These are phyloP conservation scores for Cladosporium phlei DNA, from an alignment of 2,329 filamentous ascomycete species.

Conservation along the genomic window DNA sequence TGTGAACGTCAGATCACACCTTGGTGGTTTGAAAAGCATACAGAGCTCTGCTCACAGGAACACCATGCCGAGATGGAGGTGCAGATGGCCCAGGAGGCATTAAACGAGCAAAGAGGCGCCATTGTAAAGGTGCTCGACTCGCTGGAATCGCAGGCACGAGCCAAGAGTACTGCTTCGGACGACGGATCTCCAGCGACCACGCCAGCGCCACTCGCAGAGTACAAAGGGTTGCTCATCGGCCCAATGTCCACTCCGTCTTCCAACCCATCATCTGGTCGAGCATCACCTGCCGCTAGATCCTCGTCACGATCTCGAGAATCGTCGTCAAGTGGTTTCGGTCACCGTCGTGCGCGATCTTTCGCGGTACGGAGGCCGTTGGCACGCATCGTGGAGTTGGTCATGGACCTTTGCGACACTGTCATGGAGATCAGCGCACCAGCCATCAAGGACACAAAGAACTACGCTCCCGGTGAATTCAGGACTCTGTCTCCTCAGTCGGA, in stretches of 20 bases:
- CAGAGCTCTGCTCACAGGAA: constrained; percentile 90
- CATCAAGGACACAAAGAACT: constrained; percentile 74
- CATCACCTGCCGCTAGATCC: constrained; percentile 60
- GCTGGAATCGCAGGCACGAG: constrained; percentile 71
- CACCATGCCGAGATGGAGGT: constrained; percentile 97
- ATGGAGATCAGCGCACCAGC: constrained; percentile 91
- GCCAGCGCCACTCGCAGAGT: constrained; percentile 56
- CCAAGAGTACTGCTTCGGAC: constrained; percentile 52
- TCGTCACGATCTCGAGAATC: constrained; percentile 63
- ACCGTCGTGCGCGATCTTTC: constrained; percentile 78
- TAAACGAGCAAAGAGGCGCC: constrained; percentile 86
- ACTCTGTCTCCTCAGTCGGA: constrained; percentile 96
- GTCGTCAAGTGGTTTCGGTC: constrained; percentile 64
- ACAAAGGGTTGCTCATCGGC: constrained; percentile 83
- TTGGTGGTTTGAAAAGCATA: constrained; percentile 99
- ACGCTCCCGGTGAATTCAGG: constrained; percentile 69
- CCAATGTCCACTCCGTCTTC: constrained; percentile 62
- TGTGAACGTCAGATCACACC: constrained; percentile 95
- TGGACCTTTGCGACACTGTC: constrained; percentile 93
- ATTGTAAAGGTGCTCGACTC: constrained; percentile 95
- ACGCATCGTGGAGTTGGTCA: constrained; percentile 86
- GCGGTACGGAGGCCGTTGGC: constrained; percentile 84
- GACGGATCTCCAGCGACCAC: constrained; percentile 36
- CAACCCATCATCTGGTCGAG: constrained; percentile 62
- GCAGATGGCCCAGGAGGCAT: constrained; percentile 86